Evolutionary conservation across 345 rosid species (phyloP), one percentile per base, ranked within the genome.

Genomic region (Pistacia integerrima): DNA sequence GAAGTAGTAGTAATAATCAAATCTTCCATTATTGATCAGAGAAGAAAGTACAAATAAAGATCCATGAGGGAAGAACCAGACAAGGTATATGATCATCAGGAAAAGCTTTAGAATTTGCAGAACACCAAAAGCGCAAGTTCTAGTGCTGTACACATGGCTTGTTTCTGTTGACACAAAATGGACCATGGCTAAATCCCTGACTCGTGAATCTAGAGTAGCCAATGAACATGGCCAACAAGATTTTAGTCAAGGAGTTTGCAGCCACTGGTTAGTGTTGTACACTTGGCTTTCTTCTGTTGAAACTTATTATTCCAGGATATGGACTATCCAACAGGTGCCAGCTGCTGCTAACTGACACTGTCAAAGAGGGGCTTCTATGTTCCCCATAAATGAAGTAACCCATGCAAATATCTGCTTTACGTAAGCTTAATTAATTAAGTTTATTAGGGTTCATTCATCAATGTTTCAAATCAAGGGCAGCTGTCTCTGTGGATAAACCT

Each of bases 91-190:
- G 46, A 25, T 25, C 25, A 25, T 25, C 25, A 5, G 46, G 9
- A 8, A 41, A 41, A 72, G 13, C 66, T 75, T 68, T 52, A 65
- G 67, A 80, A 56, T 61, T 78, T 76, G 55, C 65, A 70, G 65
- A 73, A 62, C 11, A 62, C 11, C 20, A 22, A 59, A 5, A 20
- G 5, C 8, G n/a, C 30, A 76, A 30, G 33, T 46, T 33, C 58
- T 56, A 41, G 72, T 76, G 82, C 74, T 71, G 69, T 73, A 81
- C 84, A 78, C 68, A 51, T 70, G 81, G 82, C 81, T 64, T 20
- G 8, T 72, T 72, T 48, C 18, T 28, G 44, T 38, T 38, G 57
- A 35, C 62, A 58, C 54, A 56, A 59, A 59, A 25, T 72, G 55
- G 38, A 57, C 54, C 41, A 65, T 16, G 67, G 41, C 46, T 41